Percentiles rank a stretch among this genome's conserved stretches.
Evolutionary conservation across 2,329 filamentous ascomycete genomes (phyloP).

Genomic region (Epichloe festucae): DNA sequence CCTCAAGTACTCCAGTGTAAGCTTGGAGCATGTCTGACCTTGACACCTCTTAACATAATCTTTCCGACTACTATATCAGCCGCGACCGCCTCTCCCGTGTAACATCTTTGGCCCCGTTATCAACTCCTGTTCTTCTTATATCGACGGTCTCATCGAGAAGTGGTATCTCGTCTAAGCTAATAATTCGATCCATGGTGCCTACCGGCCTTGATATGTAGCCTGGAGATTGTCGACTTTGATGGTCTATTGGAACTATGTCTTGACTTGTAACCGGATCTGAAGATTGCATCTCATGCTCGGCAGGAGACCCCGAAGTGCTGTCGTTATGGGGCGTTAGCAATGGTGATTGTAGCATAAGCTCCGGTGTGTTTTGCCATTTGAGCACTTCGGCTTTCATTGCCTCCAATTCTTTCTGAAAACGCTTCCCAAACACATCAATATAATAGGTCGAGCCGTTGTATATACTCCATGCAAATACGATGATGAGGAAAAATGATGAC

Average conservation of each 20-base stretch:
- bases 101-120: conserved; percentile 31
- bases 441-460: conserved; percentile 97
- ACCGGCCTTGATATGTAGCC: conserved; percentile 10
- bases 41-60: not conserved
- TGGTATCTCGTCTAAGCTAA: conserved; percentile 42
- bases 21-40: not conserved
- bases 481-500: conserved; percentile 60
- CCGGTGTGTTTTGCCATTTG: conserved; percentile 64
- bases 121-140: conserved; percentile 27
- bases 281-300: conserved; percentile 7
- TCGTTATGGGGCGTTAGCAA: conserved; percentile 19
- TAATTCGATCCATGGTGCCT: conserved; percentile 11
- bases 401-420: conserved; percentile 94
- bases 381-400: conserved; percentile 76
- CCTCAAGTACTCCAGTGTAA: not conserved
- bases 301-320: conserved; percentile 6
- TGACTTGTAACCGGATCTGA: conserved; percentile 5
- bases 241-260: not conserved
- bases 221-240: not conserved
- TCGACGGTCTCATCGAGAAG: conserved; percentile 34
- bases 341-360: conserved; percentile 27
- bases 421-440: conserved; percentile 92
- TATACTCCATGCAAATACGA: conserved; percentile 87
- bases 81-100: conserved; percentile 32
- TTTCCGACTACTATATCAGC: not conserved